These are phyloP conservation scores for Inga oerstediana DNA, from an alignment of 306 rosid genomes.

Conservation along the genomic window DNA sequence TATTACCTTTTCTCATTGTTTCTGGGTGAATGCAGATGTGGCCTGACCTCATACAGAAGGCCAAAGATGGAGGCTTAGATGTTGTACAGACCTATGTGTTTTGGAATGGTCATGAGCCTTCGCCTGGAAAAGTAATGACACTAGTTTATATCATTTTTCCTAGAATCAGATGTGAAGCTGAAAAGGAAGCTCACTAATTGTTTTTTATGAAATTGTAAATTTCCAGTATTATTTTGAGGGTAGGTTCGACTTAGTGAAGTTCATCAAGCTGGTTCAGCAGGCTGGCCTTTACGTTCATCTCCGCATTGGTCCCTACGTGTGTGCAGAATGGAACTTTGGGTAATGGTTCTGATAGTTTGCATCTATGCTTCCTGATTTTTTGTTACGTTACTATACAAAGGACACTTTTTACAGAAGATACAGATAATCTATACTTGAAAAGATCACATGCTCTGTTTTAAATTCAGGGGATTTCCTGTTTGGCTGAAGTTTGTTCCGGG, in stretches of 20 bases:
- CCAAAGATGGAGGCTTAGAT: conserved; percentile 96
- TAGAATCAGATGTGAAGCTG: not conserved
- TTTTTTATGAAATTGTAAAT: not conserved
- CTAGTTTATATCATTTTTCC: not conserved
- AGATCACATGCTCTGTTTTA: conserved; percentile 36
- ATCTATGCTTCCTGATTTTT: not conserved
- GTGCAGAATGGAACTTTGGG: conserved; percentile 99
- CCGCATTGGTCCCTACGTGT: conserved; percentile 87
- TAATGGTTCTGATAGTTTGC: conserved; percentile 37
- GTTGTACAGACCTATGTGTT: conserved; percentile 93
- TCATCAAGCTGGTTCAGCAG: conserved; percentile 83
- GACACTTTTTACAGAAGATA: not conserved
- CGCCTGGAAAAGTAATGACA: conserved; percentile 69
- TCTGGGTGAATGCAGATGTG: conserved; percentile 69
- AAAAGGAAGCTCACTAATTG: conserved; percentile 15
- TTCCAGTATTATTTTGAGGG: conserved; percentile 86
- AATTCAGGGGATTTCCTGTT: conserved; percentile 90
- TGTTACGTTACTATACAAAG: not conserved
- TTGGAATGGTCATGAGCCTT: conserved; percentile 97
- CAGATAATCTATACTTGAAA: not conserved
- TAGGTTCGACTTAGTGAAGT: conserved; percentile 84
- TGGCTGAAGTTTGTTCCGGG: conserved; percentile 95
- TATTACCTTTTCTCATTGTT: not conserved
- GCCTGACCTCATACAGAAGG: conserved; percentile 89
- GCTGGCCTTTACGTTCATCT: conserved; percentile 95